These are phyloP conservation scores for Phytophthora boehmeriae DNA, from an alignment of 352 stramenopile species.

Conservation along the genomic window DNA sequence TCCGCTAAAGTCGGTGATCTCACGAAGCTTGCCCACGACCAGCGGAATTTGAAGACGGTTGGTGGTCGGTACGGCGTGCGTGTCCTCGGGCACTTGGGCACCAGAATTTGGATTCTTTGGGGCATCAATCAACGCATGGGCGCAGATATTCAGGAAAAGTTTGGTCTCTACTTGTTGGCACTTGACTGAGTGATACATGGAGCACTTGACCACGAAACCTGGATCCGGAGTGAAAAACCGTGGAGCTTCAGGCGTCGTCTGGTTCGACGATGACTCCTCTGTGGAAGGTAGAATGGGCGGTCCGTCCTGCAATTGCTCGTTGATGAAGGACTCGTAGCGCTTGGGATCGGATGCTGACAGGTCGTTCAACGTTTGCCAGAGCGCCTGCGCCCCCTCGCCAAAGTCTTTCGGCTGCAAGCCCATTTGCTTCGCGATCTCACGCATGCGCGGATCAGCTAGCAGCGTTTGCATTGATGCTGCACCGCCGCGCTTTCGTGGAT, in stretches of 20 bases:
- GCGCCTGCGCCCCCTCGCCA: constrained; percentile 57
- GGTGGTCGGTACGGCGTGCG: constrained; percentile 64
- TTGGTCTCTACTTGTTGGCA: constrained; percentile 69
- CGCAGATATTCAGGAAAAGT: constrained; percentile 85
- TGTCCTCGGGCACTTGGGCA: constrained; percentile 61
- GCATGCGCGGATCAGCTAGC: constrained; percentile 63
- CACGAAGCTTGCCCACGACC: constrained; percentile 60
- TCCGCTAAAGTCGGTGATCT: constrained; percentile 53
- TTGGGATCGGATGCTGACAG: constrained; percentile 72
- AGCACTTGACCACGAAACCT: constrained; percentile 83
- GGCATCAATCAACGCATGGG: constrained; percentile 67
- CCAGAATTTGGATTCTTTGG: constrained; percentile 81
- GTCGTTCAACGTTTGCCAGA: constrained; percentile 81
- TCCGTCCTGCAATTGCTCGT: constrained; percentile 77
- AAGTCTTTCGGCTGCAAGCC: constrained; percentile 73
- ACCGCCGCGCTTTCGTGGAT: constrained; percentile 25
- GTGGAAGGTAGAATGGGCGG: constrained; percentile 34
- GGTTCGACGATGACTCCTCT: constrained; percentile 7
- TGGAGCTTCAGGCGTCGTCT: constrained; percentile 18
- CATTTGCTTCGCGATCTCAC: constrained; percentile 86
- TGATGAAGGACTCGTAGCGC: constrained; percentile 81
- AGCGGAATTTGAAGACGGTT: constrained; percentile 83
- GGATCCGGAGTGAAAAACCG: constrained; percentile 69
- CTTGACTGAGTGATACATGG: constrained; percentile 57
- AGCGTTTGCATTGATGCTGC: constrained; percentile 38